Base-by-base conservation (phyloP, 495 filamentous ascomycete species). In the Daldinia childiae region DNA sequence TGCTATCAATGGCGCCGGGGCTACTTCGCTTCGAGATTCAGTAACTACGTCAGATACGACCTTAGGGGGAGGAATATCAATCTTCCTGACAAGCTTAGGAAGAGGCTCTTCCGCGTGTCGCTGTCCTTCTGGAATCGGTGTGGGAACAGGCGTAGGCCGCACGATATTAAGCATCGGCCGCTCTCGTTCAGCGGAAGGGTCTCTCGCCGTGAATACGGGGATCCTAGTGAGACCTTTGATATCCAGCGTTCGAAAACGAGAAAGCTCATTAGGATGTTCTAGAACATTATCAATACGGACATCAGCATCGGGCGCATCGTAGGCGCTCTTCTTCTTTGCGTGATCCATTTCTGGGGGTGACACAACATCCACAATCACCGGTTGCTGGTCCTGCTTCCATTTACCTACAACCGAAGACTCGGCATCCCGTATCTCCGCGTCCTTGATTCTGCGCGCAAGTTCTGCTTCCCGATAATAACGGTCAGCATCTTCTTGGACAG, bases 261-360 rank as follows among this genome's bases (percentile, higher is more conserved):
- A 62, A 70, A 77, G 66, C 41, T 77, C 73, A 29, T 45, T 48
- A 30, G 76, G 76, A 62, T 76, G 70, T 36, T 77, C 71, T 29
- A 88, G 77, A 32, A 83, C 69, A 61, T 86, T 81, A 64, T 87
- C 85, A 60, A 84, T 80, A 14, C 78, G 73, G 38, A 87, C 85
- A 74, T 88, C 86, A 36, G 86, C 86, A 60, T 88, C 82, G n/a
- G 85, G 86, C 15, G 75, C 83, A 60, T 83, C 85, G 64, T 82
- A 88, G 45, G 77, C 83, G 65, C 80, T 81, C 73, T 82, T 82
- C 43, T 74, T 73, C 34, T 81, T 82, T 2, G 76, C 63, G 12
- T 79, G 78, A 36, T 81, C 74, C 79, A 84, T 83, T 60, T 80
- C 80, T 27, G 85, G 83, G 27, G 85, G 84, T 4, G 83, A 80